A percentile compares a stretch with the other conserved stretches of the same genome.
Evolutionary conservation across 768 basidiomycete species (phyloP).

Genomic region (Rhizopogon vinicolor): DNA sequence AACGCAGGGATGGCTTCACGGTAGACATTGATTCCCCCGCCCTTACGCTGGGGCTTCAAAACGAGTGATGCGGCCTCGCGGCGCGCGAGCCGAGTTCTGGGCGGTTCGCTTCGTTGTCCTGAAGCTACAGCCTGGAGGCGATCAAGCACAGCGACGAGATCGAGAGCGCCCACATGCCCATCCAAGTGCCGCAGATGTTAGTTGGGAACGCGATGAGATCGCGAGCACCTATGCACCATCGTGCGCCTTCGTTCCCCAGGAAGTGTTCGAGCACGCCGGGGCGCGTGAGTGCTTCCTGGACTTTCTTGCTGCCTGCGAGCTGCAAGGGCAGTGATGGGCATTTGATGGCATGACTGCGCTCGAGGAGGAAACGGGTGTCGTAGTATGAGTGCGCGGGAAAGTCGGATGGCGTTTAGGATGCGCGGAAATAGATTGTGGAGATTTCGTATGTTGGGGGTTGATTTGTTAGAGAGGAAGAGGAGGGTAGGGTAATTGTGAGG

Average conservation of each 20-base stretch:
- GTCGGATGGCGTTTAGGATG: slow-evolving; percentile 83
- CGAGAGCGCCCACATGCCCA: slow-evolving; percentile 83
- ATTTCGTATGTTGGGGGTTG: slow-evolving; percentile 48
- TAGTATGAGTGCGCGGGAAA: slow-evolving; percentile 67
- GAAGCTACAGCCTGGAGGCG: not conserved
- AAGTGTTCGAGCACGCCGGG: slow-evolving; percentile 74
- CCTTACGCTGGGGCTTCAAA: slow-evolving; percentile 97
- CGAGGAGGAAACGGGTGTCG: slow-evolving; percentile 69
- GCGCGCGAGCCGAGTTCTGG: slow-evolving; percentile 18
- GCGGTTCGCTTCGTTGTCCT: slow-evolving; percentile 8
- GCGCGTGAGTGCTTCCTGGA: slow-evolving; percentile 82
- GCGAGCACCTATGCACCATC: slow-evolving; percentile 23
- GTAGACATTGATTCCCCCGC: slow-evolving; percentile 96
- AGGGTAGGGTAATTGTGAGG: slow-evolving; percentile 31
- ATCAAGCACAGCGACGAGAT: not conserved
- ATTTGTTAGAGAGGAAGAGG: slow-evolving; percentile 17
- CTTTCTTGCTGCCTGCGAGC: slow-evolving; percentile 94
- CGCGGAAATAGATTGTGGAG: slow-evolving; percentile 86
- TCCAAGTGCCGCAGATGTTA: slow-evolving; percentile 71
- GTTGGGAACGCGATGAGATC: slow-evolving; percentile 31
- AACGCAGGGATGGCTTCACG: slow-evolving; percentile 75
- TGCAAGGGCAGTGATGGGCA: slow-evolving; percentile 90
- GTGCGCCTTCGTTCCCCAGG: slow-evolving; percentile 38
- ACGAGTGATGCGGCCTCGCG: slow-evolving; percentile 54
- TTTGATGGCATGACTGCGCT: slow-evolving; percentile 83